Evolutionary conservation across 441 rosid species (phyloP).

Genomic region (Pelargonium fulgidum): DNA sequence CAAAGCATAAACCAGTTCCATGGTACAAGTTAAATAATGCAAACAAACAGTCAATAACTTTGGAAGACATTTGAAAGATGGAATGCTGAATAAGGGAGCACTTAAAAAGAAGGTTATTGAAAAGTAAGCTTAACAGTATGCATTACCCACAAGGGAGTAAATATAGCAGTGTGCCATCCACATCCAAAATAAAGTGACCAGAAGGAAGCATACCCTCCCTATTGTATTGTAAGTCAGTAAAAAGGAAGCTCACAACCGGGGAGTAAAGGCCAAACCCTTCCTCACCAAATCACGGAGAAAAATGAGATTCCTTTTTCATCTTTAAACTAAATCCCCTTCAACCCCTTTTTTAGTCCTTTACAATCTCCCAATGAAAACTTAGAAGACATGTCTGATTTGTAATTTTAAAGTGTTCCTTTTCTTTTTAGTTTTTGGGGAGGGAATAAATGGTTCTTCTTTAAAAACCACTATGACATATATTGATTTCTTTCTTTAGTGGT

Average conservation of each 20-base stretch:
- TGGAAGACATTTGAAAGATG: slow-evolving; percentile 3
- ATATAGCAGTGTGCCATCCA: background rate
- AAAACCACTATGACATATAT: background rate
- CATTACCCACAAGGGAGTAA: background rate
- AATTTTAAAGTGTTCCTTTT: background rate
- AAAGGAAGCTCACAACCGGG: background rate
- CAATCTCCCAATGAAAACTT: background rate
- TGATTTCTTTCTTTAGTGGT: background rate
- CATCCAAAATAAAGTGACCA: background rate
- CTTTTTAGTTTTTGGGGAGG: background rate
- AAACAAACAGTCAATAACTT: slow-evolving; percentile 3
- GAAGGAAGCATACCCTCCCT: background rate
- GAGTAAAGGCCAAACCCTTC: slow-evolving; percentile 1
- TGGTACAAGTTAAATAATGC: background rate
- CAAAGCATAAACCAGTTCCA: background rate
- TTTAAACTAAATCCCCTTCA: background rate
- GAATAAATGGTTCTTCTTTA: background rate
- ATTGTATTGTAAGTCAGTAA: background rate
- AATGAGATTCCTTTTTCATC: background rate
- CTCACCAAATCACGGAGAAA: background rate
- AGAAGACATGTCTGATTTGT: background rate
- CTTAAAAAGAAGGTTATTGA: slow-evolving; percentile 8
- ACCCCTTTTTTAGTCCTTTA: background rate
- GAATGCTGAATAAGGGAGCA: slow-evolving; percentile 10
- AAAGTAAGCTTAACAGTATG: background rate